Conservation (phyloP, 768 basidiomycete species). For the Rhizopogon roseolus region DNA sequence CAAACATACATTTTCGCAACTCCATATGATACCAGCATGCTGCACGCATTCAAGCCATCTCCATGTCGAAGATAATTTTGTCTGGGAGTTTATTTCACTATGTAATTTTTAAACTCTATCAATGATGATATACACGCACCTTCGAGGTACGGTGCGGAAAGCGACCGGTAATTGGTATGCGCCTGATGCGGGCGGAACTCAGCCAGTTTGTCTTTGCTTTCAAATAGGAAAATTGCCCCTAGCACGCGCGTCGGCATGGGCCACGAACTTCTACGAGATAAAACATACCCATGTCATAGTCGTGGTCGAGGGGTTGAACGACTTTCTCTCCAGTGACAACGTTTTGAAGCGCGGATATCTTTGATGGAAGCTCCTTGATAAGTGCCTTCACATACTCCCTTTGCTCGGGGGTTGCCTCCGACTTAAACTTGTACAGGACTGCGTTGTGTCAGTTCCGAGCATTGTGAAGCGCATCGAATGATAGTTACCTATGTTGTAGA, state of each 20-base stretch:
- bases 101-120: not conserved
- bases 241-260: not conserved
- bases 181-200: constrained; percentile 4
- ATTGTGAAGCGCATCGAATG: not conserved
- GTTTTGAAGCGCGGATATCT: constrained; percentile 6
- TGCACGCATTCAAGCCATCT: not conserved
- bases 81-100: not conserved
- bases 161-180: constrained; percentile 3
- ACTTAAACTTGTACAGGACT: constrained; percentile 8
- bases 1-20: not conserved
- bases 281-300: constrained; percentile 8
- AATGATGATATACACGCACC: not conserved
- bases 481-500: not conserved
- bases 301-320: constrained; percentile 2
- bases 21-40: not conserved
- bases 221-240: constrained; percentile 11
- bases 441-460: constrained; percentile 1
- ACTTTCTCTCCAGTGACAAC: constrained; percentile 8
- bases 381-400: constrained; percentile 4
- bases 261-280: not conserved
- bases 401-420: constrained; percentile 6
- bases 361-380: constrained; percentile 1
- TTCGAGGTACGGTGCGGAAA: not conserved
- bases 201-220: constrained; percentile 6
- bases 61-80: constrained; percentile 3